These are phyloP conservation scores for Chytridiales sp. DNA, from an alignment of 371 early-diverging fungal species.

Conservation along the genomic window DNA sequence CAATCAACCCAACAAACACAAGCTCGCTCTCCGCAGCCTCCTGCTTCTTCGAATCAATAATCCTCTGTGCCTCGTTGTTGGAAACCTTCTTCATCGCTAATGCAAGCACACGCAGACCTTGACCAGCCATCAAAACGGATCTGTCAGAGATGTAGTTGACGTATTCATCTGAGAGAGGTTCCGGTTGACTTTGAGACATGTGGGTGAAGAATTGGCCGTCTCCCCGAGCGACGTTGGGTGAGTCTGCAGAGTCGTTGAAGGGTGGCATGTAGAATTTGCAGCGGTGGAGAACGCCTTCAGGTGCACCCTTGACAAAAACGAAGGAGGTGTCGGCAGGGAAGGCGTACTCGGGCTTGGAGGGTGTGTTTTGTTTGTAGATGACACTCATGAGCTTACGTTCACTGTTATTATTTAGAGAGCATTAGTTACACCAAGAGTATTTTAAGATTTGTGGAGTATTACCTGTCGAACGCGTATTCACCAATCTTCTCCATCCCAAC, in stretches of 20 bases:
- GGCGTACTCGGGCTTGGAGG: neutral
- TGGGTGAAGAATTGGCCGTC: conserved; percentile 25
- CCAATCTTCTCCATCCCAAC: conserved; percentile 43
- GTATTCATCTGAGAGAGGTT: conserved; percentile 62
- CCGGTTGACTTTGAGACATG: conserved; percentile 17
- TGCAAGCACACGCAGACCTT: conserved; percentile 79
- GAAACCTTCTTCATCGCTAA: conserved; percentile 55
- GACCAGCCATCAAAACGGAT: conserved; percentile 74
- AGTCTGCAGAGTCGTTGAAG: conserved; percentile 19
- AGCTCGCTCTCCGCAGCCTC: conserved; percentile 68
- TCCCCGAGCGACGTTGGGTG: conserved; percentile 18
- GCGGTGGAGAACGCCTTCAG: conserved; percentile 76
- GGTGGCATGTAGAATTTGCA: conserved; percentile 62
- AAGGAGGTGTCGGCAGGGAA: conserved; percentile 34
- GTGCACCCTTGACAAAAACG: conserved; percentile 88
- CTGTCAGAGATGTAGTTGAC: conserved; percentile 67
- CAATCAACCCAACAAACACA: conserved; percentile 85
- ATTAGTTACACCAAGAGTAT: conserved; percentile 1
- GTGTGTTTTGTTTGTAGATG: conserved; percentile 43
- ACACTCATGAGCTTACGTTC: conserved; percentile 91
- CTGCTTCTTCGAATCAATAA: conserved; percentile 54
- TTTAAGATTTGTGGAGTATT: neutral
- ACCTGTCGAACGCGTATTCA: conserved; percentile 54
- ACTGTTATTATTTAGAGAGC: conserved; percentile 54
- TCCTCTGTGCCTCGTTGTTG: conserved; percentile 48